Evolutionary conservation across 345 rosid species (phyloP), one percentile per base, ranked within the genome.

Genomic region (Populus euphratica): DNA sequence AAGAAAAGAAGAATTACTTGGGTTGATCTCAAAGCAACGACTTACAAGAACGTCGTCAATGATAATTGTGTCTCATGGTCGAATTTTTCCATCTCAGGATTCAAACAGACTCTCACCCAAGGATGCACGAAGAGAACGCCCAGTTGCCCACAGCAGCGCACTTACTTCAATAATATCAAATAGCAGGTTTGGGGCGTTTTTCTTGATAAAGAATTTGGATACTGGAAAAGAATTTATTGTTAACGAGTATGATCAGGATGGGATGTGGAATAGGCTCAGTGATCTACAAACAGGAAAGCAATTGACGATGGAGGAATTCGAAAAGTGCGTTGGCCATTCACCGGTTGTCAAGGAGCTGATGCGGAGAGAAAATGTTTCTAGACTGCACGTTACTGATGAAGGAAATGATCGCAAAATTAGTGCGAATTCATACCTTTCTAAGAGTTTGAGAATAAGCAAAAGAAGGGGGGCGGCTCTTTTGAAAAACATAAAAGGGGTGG

Each of bases 201-300:
- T 91, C 88, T 75, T 96, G 81, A 93, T 93, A 56, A 96, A 91
- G 90, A 93, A 92, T 77, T 83, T 96, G 79, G 98, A 96, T 25
- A 96, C 96, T 0, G 97, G 97, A 2, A 90, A 88, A 78, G 98
- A 93, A 81, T 92, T 96, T 38, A 72, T 96, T 5, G 98, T 96
- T 6, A 92, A 96, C 2, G 98, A 92, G 83, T 89, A 85, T 39
- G 85, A 85, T 38, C 90, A 90, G 59, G 85, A 91, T 62, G 98
- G 97, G 23, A 87, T 79, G 90, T 96, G 99, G 97, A 96, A 93
- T 73, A 87, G 90, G 64, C 86, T 96, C 17, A 96, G 97, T 64
- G 99, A 96, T 88, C 82, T 96, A 39, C 97, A 96, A 73, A 96
- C 99, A 0, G 99, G 98, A 71, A 92, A 96, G 82, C 91, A 93